A percentile compares a stretch with the other conserved stretches of the same genome.
Conservation (phyloP, 2,329 filamentous ascomycete genomes). For the Monosporascus cannonballus region DNA sequence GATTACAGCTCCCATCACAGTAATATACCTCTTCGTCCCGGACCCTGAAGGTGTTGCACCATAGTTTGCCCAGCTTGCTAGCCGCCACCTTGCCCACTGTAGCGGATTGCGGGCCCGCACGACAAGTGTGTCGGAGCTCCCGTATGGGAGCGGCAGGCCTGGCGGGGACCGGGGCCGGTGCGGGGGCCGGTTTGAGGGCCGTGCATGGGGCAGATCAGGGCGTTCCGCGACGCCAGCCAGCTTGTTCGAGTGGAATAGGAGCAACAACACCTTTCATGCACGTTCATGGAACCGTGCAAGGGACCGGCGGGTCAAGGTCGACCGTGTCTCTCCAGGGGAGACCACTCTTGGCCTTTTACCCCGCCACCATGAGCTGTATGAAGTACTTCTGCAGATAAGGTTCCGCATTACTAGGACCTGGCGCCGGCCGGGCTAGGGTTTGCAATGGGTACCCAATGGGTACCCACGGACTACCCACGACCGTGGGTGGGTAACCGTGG, state of each 20-base stretch:
- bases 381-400: conserved; percentile 1
- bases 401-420: neutral
- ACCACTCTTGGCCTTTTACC: conserved; percentile 11
- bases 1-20: neutral
- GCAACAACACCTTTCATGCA: conserved; percentile 5
- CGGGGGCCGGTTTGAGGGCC: neutral
- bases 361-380: conserved; percentile 9
- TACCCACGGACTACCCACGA: too few species aligned
- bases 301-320: neutral
- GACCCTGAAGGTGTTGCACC: too few species aligned
- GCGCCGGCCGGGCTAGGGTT: too few species aligned
- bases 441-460: too few species aligned
- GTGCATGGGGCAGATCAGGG: neutral
- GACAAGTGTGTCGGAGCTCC: neutral
- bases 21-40: neutral
- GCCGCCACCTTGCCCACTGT: neutral
- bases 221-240: neutral
- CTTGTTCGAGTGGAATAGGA: conserved; percentile 8
- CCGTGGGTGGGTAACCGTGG: too few species aligned
- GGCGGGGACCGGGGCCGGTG: neutral
- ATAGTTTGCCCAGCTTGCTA: too few species aligned
- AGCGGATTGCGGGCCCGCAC: neutral
- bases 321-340: conserved; percentile 7
- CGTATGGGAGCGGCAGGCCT: neutral
- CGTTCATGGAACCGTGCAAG: neutral